A percentile compares a stretch with the other conserved stretches of the same genome.
These are phyloP conservation scores for Brassica hybrid DNA, from an alignment of 441 rosid species.

Conservation along the genomic window DNA sequence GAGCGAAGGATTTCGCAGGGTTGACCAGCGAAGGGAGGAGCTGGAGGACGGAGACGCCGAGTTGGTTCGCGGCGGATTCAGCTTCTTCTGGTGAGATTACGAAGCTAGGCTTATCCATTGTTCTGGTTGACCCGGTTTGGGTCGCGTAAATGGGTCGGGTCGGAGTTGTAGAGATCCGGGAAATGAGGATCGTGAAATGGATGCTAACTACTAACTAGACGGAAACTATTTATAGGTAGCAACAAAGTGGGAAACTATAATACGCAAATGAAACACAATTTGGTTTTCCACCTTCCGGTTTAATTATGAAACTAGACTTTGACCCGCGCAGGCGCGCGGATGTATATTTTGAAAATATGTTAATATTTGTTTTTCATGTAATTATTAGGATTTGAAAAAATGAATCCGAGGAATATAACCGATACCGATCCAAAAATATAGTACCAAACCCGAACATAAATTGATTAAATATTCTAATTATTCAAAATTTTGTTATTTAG, in stretches of 20 bases:
- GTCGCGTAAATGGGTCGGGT: constrained; percentile 28
- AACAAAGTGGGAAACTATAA: constrained; percentile 5
- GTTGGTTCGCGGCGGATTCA: constrained; percentile 61
- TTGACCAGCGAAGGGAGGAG: constrained; percentile 75
- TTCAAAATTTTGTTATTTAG: no score
- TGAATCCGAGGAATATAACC: no score
- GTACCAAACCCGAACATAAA: no score
- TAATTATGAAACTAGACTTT: not conserved
- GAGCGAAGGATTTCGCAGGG: constrained; percentile 65
- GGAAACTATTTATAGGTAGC: constrained; percentile 37
- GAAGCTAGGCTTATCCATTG: constrained; percentile 63
- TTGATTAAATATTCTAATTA: no score
- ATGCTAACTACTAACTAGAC: not conserved
- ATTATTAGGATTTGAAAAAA: no score
- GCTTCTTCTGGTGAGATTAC: constrained; percentile 71
- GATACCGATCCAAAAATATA: no score
- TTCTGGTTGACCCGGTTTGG: constrained; percentile 45
- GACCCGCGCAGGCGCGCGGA: no score
- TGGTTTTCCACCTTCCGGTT: constrained; percentile 5
- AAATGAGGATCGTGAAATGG: constrained; percentile 31
- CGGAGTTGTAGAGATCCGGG: constrained; percentile 29
- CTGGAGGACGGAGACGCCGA: constrained; percentile 56
- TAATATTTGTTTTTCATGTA: not conserved
- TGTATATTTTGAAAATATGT: no score
- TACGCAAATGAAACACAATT: constrained; percentile 14